Base-by-base conservation (phyloP, 2,329 filamentous ascomycete genomes). In the Sporothrix luriei region DNA sequence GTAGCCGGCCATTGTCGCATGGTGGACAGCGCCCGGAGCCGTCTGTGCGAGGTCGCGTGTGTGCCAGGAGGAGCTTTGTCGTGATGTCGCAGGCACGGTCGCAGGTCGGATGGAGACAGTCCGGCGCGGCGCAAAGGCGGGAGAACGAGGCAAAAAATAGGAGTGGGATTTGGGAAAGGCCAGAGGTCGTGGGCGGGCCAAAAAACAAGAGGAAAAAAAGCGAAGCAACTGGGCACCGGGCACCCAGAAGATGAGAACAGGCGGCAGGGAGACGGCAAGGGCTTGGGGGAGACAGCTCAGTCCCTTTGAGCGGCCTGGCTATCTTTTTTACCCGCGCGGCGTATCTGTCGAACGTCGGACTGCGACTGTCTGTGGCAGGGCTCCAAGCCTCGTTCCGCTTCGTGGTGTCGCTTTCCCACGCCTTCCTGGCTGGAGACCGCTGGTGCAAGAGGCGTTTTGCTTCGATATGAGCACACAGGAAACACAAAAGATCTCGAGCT, bases 1-100 rank as follows among this genome's bases (percentile, higher is more conserved):
- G 81, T 83, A 88, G 75, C 82, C 81, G 74, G 84, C 84, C 86
- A 88, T 88, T 76, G 69, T 68, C 67, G 68, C 72, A 72, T 72
- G 62, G 49, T 62, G 70, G 65, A 66, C 57, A 40, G 33, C 24
- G 24, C 14, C 38, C 29, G n/a, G 26, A 24, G 33, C 2, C 21
- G 51, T 24, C 49, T 19, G 49, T 11, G 49, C 24, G 21, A 13
- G 7, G 21, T 10, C n/a, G 49, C 16, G 49, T 21, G 24, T 16
- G 33, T n/a, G 16, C 19, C 5, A 10, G 19, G 33, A 19, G 55
- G 13, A 14, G 29, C 7, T 21, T n/a, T 59, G 33, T 43, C 33
- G 55, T 40, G n/a, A 21, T 55, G 3, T 14, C 13, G 24, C 52
- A 3, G 52, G 61, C 49, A 38, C 19, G 33, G 49, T 24, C 21